Base-by-base conservation (phyloP, 805 yeast genomes). In the Zygotorulaspora danielsina region DNA sequence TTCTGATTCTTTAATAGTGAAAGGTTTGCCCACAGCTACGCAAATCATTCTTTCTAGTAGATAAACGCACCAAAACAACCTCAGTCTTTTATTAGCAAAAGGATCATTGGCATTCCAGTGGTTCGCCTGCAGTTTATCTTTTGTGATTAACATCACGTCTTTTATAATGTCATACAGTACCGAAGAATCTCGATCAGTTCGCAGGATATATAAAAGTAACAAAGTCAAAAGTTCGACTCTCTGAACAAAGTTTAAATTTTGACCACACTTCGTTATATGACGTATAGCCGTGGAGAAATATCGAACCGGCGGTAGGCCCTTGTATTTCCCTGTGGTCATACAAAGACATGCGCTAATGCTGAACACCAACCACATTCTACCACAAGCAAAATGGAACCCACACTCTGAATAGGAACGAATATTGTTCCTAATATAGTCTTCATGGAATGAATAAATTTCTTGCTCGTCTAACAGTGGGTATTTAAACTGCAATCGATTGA, bases 61-160 rank as follows among this genome's bases (percentile, higher is more conserved):
- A 54, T 78, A 79, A 6, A 73, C 72, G 53, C 81, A 75, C 84
- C 84, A 79, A 63, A 80, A 79, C 12, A 76, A 60, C 46, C 84
- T 66, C 59, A 76, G 57, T 50, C 67, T 70, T 37, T 66, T 65
- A 45, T 71, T 69, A 3, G 54, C 51, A 38, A 45, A 41, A 6
- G 50, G 46, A 35, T 53, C 59, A 7, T 52, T 39, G 3, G 49
- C 43, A 21, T 55, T 47, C 53, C 59, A 52, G 24, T 43, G 46
- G 34, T 61, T 61, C 27, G 61, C 36, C 17, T 44, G 44, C 29
- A 63, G 38, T 19, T 56, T 46, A 19, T 57, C 49, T 31, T 53
- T 54, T 49, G 76, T 73, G 9, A 73, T 57, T 15, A 61, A 55
- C 69, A 76, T 67, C 5, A 79, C 72, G 50, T 77, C 81, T 24